phyloP scores from a whole-genome alignment of 352 stramenopile species.

The Globisporangium abappressorium region DNA sequence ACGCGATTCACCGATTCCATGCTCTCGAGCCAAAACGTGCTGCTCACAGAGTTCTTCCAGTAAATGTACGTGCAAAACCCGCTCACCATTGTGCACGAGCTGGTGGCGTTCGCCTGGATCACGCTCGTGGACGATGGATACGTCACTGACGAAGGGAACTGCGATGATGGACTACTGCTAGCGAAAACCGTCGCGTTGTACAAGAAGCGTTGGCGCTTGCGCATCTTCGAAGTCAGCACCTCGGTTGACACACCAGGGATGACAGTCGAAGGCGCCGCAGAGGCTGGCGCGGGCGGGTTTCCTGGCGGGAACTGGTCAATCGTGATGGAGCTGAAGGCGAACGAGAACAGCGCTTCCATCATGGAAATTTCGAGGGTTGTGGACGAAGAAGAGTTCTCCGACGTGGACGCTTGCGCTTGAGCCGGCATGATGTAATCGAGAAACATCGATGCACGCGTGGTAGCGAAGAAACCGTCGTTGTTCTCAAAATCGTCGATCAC shows the following conservation, averaged over 20 bases:
- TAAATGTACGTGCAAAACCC: constrained; percentile 12
- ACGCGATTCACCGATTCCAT: constrained; percentile 42
- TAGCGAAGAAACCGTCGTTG: constrained; percentile 16
- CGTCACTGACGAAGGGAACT: constrained; percentile 20
- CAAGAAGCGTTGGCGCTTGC: constrained; percentile 43
- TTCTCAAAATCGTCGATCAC: constrained; percentile 16
- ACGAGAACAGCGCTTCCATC: constrained; percentile 29
- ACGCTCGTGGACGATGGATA: constrained; percentile 23
- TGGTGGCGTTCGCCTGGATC: constrained; percentile 12
- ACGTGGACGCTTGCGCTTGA: neutral
- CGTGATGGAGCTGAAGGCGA: constrained; percentile 44
- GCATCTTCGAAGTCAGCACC: constrained; percentile 27
- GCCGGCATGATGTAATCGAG: constrained; percentile 36
- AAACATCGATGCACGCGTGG: constrained; percentile 32
- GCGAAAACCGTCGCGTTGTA: constrained; percentile 29
- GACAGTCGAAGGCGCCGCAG: constrained; percentile 10
- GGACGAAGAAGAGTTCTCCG: neutral
- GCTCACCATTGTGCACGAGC: constrained; percentile 14
- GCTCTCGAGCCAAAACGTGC: constrained; percentile 55
- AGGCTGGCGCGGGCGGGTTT: constrained; percentile 31
- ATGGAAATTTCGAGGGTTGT: constrained; percentile 14
- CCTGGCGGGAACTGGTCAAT: constrained; percentile 36
- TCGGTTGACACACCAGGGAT: constrained; percentile 33
- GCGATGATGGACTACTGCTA: constrained; percentile 10
- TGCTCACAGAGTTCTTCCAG: constrained; percentile 14